phyloP scores from a whole-genome alignment of 176 grass and related monocot genomes.

The Phragmites australis region DNA sequence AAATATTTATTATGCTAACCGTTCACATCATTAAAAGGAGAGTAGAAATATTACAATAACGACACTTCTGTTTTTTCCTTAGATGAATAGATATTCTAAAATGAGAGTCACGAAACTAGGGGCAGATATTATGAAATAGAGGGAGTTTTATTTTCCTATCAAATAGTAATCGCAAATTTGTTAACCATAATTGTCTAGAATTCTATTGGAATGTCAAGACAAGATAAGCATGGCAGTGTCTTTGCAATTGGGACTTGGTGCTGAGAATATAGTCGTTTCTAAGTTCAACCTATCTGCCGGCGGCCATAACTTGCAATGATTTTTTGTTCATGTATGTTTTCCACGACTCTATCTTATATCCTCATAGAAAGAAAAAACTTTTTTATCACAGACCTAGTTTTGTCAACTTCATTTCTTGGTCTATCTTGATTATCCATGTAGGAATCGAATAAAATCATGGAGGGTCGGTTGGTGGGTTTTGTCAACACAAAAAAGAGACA shows the following conservation, averaged over 20 bases:
- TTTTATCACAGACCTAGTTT: neutral
- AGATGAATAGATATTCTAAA: neutral
- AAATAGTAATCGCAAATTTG: neutral
- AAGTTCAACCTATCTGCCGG: neutral
- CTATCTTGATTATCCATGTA: neutral
- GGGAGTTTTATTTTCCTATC: neutral
- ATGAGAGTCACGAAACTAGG: too few relatives aligned
- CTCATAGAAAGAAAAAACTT: neutral
- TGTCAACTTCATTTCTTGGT: constrained; percentile 23
- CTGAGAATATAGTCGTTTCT: neutral
- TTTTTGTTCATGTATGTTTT: neutral
- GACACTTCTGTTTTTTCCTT: neutral
- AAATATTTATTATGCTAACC: neutral
- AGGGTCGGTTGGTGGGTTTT: constrained; percentile 16
- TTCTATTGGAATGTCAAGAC: neutral
- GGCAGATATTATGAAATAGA: neutral
- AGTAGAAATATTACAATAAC: neutral
- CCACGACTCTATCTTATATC: neutral
- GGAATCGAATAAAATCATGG: constrained; percentile 29
- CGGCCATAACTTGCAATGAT: neutral
- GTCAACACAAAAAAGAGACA: neutral
- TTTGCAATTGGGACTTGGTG: neutral
- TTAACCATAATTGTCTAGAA: neutral
- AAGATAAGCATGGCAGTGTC: neutral
- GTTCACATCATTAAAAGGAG: neutral